A percentile compares a stretch with the other conserved stretches of the same genome.
phyloP scores from a whole-genome alignment of 495 filamentous ascomycete genomes.

The Neurospora sublineolata region DNA sequence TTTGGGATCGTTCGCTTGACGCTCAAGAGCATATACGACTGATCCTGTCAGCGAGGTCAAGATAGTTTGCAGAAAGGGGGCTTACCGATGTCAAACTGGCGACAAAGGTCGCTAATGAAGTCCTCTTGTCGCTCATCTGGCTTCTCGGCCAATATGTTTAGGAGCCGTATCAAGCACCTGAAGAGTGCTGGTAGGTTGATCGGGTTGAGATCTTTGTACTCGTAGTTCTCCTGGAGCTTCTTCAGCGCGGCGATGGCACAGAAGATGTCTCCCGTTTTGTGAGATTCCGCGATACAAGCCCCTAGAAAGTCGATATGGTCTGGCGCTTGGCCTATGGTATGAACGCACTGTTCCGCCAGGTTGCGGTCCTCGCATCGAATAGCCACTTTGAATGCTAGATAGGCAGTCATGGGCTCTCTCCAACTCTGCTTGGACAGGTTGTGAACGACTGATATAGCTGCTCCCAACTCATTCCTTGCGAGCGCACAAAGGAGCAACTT shows the following conservation, averaged over 20 bases:
- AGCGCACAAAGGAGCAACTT: conserved; percentile 61
- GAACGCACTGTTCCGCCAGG: conserved; percentile 47
- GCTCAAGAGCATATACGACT: conserved; percentile 38
- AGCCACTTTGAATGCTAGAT: conserved; percentile 65
- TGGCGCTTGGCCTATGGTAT: conserved; percentile 34
- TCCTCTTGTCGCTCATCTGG: conserved; percentile 13
- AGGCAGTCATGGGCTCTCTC: conserved; percentile 53
- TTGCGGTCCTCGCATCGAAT: conserved; percentile 45
- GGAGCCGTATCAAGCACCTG: conserved; percentile 50
- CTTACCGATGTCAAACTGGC: not conserved
- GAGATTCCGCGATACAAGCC: conserved; percentile 66
- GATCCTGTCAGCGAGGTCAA: conserved; percentile 9
- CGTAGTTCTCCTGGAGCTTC: conserved; percentile 44
- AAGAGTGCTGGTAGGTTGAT: conserved; percentile 59
- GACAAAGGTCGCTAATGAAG: not conserved
- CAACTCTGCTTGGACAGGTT: conserved; percentile 46
- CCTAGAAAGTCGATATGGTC: conserved; percentile 52
- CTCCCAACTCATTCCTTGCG: conserved; percentile 38
- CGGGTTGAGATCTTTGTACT: conserved; percentile 35
- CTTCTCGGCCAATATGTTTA: conserved; percentile 41
- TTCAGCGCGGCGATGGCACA: conserved; percentile 48
- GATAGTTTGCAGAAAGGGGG: not conserved
- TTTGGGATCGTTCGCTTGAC: conserved; percentile 19
- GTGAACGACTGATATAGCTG: conserved; percentile 43
- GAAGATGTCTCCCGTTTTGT: conserved; percentile 47